Evolutionary conservation across 164 flowering plant genomes (phyloP).

Genomic region (Sextonia rubra): DNA sequence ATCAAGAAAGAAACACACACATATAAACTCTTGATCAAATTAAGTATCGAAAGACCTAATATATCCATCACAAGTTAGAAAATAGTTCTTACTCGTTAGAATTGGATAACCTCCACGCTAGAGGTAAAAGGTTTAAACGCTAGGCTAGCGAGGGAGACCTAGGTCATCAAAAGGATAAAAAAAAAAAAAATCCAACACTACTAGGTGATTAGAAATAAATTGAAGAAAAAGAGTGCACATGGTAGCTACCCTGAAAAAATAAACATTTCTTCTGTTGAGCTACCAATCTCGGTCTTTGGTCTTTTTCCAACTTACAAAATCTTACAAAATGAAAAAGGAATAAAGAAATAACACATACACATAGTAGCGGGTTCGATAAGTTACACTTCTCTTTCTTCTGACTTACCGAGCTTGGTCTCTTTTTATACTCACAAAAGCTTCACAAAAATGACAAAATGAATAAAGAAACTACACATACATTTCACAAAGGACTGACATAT

Average conservation of each 20-base stretch:
- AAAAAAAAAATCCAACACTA: neutral
- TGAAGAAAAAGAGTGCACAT: neutral
- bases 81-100: too few relatives aligned
- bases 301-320: neutral
- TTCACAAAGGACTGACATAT: constrained; percentile 7
- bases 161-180: too few relatives aligned
- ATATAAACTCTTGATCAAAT: too few relatives aligned
- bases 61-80: neutral
- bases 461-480: neutral
- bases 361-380: too few relatives aligned
- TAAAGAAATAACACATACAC: neutral
- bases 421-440: neutral
- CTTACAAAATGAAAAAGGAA: neutral
- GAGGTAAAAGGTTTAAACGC: too few relatives aligned
- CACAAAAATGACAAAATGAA: constrained; percentile 2
- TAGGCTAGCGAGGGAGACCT: too few relatives aligned
- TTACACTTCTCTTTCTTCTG: neutral
- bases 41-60: neutral
- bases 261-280: neutral
- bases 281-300: neutral
- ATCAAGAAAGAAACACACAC: too few relatives aligned
- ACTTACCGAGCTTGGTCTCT: neutral
- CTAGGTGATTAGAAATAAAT: neutral
- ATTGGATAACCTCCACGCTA: too few relatives aligned
- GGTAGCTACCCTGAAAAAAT: too few relatives aligned